Evolutionary conservation across 805 yeast species (phyloP), one percentile per base, ranked within the genome.

Genomic region (Candida broadrunensis): DNA sequence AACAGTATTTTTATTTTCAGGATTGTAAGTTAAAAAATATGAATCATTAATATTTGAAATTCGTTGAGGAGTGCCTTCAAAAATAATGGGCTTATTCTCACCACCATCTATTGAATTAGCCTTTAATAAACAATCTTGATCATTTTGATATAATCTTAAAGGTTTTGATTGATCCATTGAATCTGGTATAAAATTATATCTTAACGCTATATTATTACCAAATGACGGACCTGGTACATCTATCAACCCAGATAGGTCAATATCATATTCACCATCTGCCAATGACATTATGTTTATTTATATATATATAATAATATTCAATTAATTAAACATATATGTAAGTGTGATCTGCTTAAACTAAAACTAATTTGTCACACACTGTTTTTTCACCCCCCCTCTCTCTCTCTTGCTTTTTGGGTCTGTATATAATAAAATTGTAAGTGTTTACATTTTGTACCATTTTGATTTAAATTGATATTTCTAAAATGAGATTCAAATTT

Each of bases 251-350:
- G 62, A 52, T 34, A 67, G 47, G 42, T 69, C 74, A 29, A 70
- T 59, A 20, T 65, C 73, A 50, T 70, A 70, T 46, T 70, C 75
- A 14, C 75, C 75, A 50, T 70, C 73, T 14, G 67, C 56, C 29
- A 63, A 44, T n/a, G 53, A 48, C 68, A 63, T 63, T 3, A 19
- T 37, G 6, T 9, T n/a, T n/a, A n/a, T n/a, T n/a, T n/a, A n/a
- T n/a, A n/a, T n/a, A n/a, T n/a, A n/a, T n/a, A n/a, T n/a, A n/a
- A n/a, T n/a, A n/a, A n/a, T n/a, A n/a, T n/a, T n/a, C n/a, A n/a
- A n/a, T n/a, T n/a, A n/a, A n/a, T n/a, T n/a, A n/a, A n/a, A n/a
- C n/a, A n/a, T n/a, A n/a, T n/a, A n/a, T n/a, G n/a, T n/a, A n/a
- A n/a, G n/a, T n/a, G n/a, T n/a, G n/a, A n/a, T n/a, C n/a, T n/a